Conservation (phyloP, 495 filamentous ascomycete species). For the Penicillium diatomitis region DNA sequence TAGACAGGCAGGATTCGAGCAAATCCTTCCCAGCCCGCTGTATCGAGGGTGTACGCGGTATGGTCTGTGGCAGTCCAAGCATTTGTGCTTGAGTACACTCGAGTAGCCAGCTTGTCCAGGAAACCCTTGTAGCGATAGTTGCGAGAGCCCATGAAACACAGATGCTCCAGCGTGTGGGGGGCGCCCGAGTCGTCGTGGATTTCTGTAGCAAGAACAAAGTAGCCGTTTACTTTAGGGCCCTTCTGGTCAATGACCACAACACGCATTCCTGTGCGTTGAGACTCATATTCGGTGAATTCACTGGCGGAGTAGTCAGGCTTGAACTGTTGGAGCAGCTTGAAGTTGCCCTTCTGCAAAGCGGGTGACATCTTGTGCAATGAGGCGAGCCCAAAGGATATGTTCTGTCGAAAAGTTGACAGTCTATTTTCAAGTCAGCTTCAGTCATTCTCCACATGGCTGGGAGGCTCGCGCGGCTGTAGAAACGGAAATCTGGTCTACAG, state of each 20-base stretch:
- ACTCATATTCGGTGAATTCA: constrained; percentile 80
- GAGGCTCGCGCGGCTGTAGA: not conserved
- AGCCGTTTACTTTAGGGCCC: constrained; percentile 88
- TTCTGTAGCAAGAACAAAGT: constrained; percentile 92
- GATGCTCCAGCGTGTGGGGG: constrained; percentile 92
- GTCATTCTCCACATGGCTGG: not conserved
- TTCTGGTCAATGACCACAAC: constrained; percentile 84
- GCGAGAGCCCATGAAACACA: constrained; percentile 96
- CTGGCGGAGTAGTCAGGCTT: constrained; percentile 78
- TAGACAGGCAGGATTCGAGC: constrained; percentile 91
- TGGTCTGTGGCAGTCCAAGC: constrained; percentile 92
- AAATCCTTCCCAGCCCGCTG: constrained; percentile 95
- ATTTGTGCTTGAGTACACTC: constrained; percentile 90
- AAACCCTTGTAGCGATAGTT: constrained; percentile 91
- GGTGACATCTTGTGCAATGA: constrained; percentile 33
- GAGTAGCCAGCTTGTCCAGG: constrained; percentile 83
- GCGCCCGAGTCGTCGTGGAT: constrained; percentile 95
- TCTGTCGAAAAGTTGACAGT: constrained; percentile 13
- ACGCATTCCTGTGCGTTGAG: constrained; percentile 83
- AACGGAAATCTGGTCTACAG: not conserved
- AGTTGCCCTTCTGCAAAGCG: constrained; percentile 40
- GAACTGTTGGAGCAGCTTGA: constrained; percentile 78
- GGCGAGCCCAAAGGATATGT: constrained; percentile 13
- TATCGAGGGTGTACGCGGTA: constrained; percentile 92
- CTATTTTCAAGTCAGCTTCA: constrained; percentile 11